Evolutionary conservation across 2,329 filamentous ascomycete species (phyloP), one percentile per base, ranked within the genome.

Genomic region (Epichloe uncinata): DNA sequence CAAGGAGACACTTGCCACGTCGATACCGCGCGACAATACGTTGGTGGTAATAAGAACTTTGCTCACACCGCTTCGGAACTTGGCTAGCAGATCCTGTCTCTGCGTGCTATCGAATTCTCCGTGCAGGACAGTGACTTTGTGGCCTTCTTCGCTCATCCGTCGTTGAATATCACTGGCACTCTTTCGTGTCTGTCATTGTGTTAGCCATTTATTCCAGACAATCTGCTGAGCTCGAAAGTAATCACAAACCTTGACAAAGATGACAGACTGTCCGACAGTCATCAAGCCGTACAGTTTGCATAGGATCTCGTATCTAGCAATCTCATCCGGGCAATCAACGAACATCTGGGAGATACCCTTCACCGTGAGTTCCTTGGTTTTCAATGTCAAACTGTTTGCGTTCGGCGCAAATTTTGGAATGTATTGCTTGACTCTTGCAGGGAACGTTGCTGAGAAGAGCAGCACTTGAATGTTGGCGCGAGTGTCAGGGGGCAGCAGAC

Each of bases 21-120:
- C 93, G 60, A 98, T 97, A 64, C 93, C 93, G 63, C 93, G 89
- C 8, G 93, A 87, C 52, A 98, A 78, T 37, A 98, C 90, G 62
- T 98, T 98, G 58, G 93, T 98, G 1, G 93, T 94, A 62, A 98
- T 96, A 54, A 98, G 82, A 8, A 98, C 93, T 72, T 98, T 98
- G 61, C 88, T 88, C 52, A 84, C 78, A 38, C 91, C 91, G 42
- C 72, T 78, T 52, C 93, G 83, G 78, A 98, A 98, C 51, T 85
- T 79, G 61, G 91, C 81, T 53, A 98, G 83, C 53, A 97, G 79
- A 1, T 76, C 70, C 61, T 97, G 93, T 68, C 93, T 85, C 61
- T 90, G 83, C 35, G 70, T 70, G 26, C 89, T 90, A 55, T 97
- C 90, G 54, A 91, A 83, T 38, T 84, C 89, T 63, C 89, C 90